Evolutionary conservation across 2,329 filamentous ascomycete species (phyloP), one percentile per base, ranked within the genome.

Genomic region (Parascedosporium putredinis): DNA sequence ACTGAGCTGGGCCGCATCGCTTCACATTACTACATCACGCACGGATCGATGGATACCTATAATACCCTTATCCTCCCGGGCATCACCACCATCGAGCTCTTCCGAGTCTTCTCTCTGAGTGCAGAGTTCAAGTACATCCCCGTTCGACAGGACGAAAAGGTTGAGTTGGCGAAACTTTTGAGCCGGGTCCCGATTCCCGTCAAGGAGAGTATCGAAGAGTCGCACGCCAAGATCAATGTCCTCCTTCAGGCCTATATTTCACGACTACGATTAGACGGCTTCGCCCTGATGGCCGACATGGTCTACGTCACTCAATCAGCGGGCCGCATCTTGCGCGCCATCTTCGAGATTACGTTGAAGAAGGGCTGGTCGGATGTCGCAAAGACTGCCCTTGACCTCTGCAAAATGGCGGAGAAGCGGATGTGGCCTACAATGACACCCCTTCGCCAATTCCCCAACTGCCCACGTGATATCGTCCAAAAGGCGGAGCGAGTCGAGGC

Each of bases 361-460:
- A 96, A 96, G 67, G 91, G 91, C 29, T 98, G 91, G 91, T 82
- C 93, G 1, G 84, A 83, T 14, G 93, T 97, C 3, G 88, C 93
- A 7, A 95, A 93, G 70, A 88, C 86, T 54, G 90, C 93, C 1
- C 73, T 98, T 38, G 88, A 95, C 59, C 76, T 98, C 49, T 98
- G 94, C 71, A 98, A 98, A 71, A 97, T 95, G 88, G 93, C 91
- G 0, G 93, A 98, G 72, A 95, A 95, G 74, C 80, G 94, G 46
- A 98, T 98, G 94, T 98, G 93, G 93, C 90, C 91, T 12, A 97
- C 91, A 5, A 98, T 97, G 93, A 88, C 88, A 33, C 93, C 94
- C 9, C 74, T 98, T 27, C 81, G 93, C 49, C 93, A 98, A 61
- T 98, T 98, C 62, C 79, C 85, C 3, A 71, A 73, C 34, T 95